These are phyloP conservation scores for Colletotrichum acutatum DNA, from an alignment of 2,329 filamentous ascomycete genomes.

Conservation along the genomic window DNA sequence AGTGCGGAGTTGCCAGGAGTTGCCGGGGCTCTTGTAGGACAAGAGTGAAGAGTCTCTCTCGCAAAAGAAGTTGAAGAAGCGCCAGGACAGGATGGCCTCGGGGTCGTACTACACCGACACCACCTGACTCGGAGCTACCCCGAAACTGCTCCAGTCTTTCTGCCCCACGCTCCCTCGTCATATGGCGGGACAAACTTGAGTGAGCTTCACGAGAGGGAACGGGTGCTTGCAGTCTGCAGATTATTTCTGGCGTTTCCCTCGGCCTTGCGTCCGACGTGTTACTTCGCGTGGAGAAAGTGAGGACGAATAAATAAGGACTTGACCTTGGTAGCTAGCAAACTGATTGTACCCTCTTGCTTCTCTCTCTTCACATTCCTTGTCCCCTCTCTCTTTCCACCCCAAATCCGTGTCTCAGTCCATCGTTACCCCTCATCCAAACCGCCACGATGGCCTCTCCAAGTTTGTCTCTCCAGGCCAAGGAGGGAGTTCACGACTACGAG, in stretches of 20 bases:
- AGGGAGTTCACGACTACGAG: constrained; percentile 56
- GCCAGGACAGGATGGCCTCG: constrained; percentile 4
- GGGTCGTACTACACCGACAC: constrained; percentile 23
- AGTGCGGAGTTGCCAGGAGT: constrained; percentile 18
- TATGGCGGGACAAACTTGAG: constrained; percentile 23
- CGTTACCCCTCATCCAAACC: not conserved
- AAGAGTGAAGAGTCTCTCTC: not conserved
- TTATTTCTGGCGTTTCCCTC: constrained; percentile 9
- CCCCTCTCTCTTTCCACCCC: not conserved
- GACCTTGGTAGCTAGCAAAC: not conserved
- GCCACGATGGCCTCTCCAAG: constrained; percentile 39
- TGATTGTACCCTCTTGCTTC: not conserved
- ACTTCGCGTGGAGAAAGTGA: constrained; percentile 22
- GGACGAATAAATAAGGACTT: constrained; percentile 27
- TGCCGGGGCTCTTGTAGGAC: too few species aligned
- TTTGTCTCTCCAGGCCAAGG: constrained; percentile 48
- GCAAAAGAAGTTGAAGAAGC: constrained; percentile 1
- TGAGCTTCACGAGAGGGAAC: constrained; percentile 24
- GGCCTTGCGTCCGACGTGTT: constrained; percentile 16
- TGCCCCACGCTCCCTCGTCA: constrained; percentile 31
- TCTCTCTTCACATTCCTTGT: not conserved
- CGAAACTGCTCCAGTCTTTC: constrained; percentile 7
- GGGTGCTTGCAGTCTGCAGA: constrained; percentile 1
- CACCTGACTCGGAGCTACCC: constrained; percentile 34
- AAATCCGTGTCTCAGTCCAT: not conserved